Conservation (phyloP, 331 rosid genomes). For the Quercus tomentella region DNA sequence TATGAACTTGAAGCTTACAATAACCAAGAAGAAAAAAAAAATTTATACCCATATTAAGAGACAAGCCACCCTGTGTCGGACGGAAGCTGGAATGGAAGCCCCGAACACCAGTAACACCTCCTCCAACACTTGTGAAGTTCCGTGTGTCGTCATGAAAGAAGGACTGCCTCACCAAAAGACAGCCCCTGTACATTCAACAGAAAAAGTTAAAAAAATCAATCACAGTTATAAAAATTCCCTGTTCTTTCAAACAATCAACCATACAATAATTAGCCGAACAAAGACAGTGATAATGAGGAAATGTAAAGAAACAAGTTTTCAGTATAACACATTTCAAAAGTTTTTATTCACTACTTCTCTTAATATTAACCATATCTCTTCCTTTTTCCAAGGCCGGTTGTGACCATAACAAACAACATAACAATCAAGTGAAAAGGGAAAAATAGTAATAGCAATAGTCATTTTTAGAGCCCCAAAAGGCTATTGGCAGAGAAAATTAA, state of each 20-base stretch:
- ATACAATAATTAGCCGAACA: neutral
- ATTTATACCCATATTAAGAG: slow-evolving; percentile 74
- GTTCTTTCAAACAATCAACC: neutral
- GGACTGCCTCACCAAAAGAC: slow-evolving; percentile 87
- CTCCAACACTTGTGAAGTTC: slow-evolving; percentile 74
- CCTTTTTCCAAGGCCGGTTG: neutral
- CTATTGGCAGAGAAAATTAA: neutral
- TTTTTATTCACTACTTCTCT: neutral
- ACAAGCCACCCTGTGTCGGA: slow-evolving; percentile 59
- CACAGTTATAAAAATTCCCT: neutral
- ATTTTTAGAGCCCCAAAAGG: neutral
- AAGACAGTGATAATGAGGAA: neutral
- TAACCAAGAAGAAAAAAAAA: slow-evolving; percentile 1
- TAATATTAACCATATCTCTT: neutral
- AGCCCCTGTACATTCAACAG: slow-evolving; percentile 57
- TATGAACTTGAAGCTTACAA: neutral
- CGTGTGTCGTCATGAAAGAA: slow-evolving; percentile 71
- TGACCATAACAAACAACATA: neutral
- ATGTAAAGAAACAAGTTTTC: neutral
- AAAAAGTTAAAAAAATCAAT: slow-evolving; percentile 20
- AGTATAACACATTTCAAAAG: neutral
- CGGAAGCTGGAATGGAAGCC: slow-evolving; percentile 92
- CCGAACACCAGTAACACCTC: slow-evolving; percentile 63
- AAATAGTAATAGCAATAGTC: too few species aligned
- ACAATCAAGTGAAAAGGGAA: neutral